Evolutionary conservation across 768 basidiomycete species (phyloP).

Genomic region (Hysterangium stoloniferum): DNA sequence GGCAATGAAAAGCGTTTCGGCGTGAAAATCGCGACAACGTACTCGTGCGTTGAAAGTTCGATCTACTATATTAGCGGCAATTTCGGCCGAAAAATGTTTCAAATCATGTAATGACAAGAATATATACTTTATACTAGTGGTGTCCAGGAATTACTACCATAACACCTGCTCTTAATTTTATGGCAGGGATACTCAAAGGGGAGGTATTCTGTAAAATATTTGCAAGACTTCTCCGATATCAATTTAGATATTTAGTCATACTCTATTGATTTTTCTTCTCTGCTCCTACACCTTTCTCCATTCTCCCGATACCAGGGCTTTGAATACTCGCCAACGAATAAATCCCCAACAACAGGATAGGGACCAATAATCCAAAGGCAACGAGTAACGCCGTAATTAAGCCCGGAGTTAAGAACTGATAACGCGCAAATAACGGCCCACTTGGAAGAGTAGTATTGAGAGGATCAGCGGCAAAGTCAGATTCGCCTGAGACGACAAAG

Average conservation of each 20-base stretch:
- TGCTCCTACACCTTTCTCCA: slow-evolving; percentile 57
- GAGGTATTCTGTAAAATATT: too few species aligned
- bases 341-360: slow-evolving; percentile 56
- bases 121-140: too few species aligned
- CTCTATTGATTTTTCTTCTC: slow-evolving; percentile 75
- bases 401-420: slow-evolving; percentile 71
- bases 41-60: too few species aligned
- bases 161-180: too few species aligned
- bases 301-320: slow-evolving; percentile 53
- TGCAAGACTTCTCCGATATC: too few species aligned
- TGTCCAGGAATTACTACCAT: too few species aligned
- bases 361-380: slow-evolving; percentile 57
- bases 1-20: slow-evolving; percentile 68
- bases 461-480: slow-evolving; percentile 18
- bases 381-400: slow-evolving; percentile 62
- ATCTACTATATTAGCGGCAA: too few species aligned
- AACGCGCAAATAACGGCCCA: slow-evolving; percentile 61
- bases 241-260: too few species aligned
- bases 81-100: too few species aligned
- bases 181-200: too few species aligned
- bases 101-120: too few species aligned
- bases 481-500: slow-evolving; percentile 20
- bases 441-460: slow-evolving; percentile 32
- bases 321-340: slow-evolving; percentile 67
- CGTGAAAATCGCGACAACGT: too few species aligned